Evolutionary conservation across 257 asterid species (phyloP), one percentile per base, ranked within the genome.

Genomic region (Schizonepeta tenuifolia): DNA sequence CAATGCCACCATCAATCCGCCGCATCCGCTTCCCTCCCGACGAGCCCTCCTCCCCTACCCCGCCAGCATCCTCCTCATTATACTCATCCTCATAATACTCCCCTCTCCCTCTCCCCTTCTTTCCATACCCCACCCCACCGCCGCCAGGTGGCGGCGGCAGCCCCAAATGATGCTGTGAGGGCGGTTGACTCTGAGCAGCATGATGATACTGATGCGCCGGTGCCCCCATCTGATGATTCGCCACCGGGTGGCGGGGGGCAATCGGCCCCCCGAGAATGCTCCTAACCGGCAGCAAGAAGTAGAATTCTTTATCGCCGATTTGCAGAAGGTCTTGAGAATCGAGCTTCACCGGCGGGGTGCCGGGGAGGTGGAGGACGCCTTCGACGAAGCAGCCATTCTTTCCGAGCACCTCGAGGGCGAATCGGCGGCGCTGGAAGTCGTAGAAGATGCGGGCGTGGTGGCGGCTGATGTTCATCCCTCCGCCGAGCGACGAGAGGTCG

Each of bases 401-500:
- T 0, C 99, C 99, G 36, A 94, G 86, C 6, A 94, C 99, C 78
- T 91, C 99, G 31, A 94, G 92, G 35, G 99, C 99, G 65, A 94
- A 94, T 41, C 99, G 96, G 22, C 99, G 97, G 1, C 99, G 96
- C 20, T 94, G 96, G 82, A 94, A 94, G 79, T 94, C 99, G 83
- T 94, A 91, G 84, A 89, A 94, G 72, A 94, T 91, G 71, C 99
- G 97, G 31, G 99, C 99, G 80, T 94, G 99, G 87, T 91, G 96
- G 76, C 97, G 97, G 74, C 97, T 89, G 83, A 94, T 91, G 92
- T 91, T 94, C 97, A 94, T 94, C n/a, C 97, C 97, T 6, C 99
- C 99, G 75, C 97, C 99, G 53, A 94, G 94, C 53, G 97, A 89
- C 21, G 99, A 91, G 77, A 91, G 96, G 75, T 91, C 97, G 64